phyloP scores from a whole-genome alignment of 331 rosid species.

The Erythrophleum ivorense region DNA sequence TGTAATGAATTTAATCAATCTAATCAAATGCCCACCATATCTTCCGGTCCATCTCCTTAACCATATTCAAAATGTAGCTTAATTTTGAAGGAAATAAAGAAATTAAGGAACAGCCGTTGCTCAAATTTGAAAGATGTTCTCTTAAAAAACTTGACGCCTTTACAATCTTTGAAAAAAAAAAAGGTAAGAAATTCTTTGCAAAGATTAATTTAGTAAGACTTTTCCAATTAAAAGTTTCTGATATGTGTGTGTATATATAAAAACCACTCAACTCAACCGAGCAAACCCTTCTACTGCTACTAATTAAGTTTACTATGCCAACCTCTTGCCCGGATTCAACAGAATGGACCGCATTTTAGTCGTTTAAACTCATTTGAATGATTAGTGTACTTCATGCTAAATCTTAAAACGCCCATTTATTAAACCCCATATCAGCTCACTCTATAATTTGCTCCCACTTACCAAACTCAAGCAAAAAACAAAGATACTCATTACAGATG shows the following conservation, averaged over 20 bases:
- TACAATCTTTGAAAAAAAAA: background rate
- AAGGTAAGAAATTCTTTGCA: background rate
- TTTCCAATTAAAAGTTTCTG: background rate
- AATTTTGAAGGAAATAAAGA: background rate
- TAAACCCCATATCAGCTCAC: background rate
- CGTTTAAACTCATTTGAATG: background rate
- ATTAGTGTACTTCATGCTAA: background rate
- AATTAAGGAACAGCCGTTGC: background rate
- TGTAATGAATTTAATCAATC: background rate
- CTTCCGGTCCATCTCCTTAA: background rate
- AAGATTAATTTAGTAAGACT: background rate
- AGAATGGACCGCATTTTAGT: background rate
- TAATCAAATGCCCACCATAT: background rate
- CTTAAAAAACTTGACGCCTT: background rate
- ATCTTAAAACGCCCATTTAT: background rate
- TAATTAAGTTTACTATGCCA: background rate
- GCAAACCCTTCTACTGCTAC: background rate
- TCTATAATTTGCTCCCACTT: background rate
- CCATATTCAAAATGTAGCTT: background rate
- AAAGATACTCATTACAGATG: background rate
- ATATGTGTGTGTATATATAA: background rate
- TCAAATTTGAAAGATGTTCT: background rate
- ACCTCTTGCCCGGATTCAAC: background rate
- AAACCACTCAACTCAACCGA: background rate
- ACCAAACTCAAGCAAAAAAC: background rate